These are phyloP conservation scores for Osmanthus fragrans DNA, from an alignment of 257 asterid species.

Conservation along the genomic window DNA sequence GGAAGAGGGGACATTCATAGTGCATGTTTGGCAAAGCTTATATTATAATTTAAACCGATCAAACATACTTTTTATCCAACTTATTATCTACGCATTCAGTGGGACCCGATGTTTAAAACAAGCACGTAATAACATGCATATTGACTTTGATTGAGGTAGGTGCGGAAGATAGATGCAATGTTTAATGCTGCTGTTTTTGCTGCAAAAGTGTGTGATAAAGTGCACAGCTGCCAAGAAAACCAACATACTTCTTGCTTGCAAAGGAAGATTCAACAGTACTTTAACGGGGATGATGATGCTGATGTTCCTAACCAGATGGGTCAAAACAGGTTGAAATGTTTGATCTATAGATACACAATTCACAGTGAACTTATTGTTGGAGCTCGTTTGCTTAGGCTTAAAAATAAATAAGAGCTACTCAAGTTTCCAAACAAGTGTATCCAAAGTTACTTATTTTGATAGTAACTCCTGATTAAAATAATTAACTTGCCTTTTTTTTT, in stretches of 20 bases:
- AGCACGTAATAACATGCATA: constrained; percentile 13
- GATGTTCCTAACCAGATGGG: constrained; percentile 45
- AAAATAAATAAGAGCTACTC: not conserved
- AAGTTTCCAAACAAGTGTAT: not conserved
- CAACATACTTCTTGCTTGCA: constrained; percentile 79
- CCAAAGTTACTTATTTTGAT: not conserved
- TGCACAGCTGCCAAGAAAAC: constrained; percentile 54
- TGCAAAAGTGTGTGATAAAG: constrained; percentile 58
- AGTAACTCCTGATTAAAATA: not conserved
- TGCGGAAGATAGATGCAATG: constrained; percentile 68
- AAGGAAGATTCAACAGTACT: constrained; percentile 71
- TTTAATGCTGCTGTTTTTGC: constrained; percentile 66
- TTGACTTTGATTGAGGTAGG: constrained; percentile 41
- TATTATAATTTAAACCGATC: too few relatives aligned
- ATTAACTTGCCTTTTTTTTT: not conserved
- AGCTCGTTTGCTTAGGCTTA: not conserved
- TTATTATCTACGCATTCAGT: too few relatives aligned
- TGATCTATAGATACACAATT: not conserved
- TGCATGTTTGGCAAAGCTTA: too few relatives aligned
- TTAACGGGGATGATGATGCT: constrained; percentile 45
- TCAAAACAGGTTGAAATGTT: constrained; percentile 58
- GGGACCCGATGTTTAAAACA: not conserved
- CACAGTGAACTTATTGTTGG: not conserved
- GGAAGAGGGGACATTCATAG: not conserved
- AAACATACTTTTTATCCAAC: too few relatives aligned